Evolutionary conservation across 208 protist genomes (phyloP).

Genomic region (Strigomonas galati): DNA sequence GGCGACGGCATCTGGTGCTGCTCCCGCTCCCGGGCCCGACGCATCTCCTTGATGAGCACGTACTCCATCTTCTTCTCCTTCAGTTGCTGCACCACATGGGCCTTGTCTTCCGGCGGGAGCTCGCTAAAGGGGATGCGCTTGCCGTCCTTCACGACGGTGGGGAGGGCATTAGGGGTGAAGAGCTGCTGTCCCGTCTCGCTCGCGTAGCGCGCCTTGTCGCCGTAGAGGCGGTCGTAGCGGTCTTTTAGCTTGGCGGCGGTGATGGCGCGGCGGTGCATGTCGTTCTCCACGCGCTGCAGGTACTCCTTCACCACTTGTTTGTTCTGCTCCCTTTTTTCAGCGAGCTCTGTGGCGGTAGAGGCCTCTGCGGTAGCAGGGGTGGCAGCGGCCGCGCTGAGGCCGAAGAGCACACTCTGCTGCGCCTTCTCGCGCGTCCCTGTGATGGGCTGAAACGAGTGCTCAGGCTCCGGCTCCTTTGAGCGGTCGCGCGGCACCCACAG

Average conservation of each 20-base stretch:
- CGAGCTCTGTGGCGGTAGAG: not conserved
- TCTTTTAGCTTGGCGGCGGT: slow-evolving; percentile 23
- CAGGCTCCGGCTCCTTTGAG: not conserved
- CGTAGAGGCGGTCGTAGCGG: slow-evolving; percentile 24
- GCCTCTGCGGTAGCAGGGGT: not conserved
- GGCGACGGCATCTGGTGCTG: slow-evolving; percentile 14
- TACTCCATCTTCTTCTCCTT: slow-evolving; percentile 25
- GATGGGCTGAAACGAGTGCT: slow-evolving; percentile 13
- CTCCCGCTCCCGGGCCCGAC: slow-evolving; percentile 12
- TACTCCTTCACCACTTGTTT: slow-evolving; percentile 21
- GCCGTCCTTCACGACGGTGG: slow-evolving; percentile 45
- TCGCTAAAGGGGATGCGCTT: slow-evolving; percentile 42
- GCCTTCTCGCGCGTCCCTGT: slow-evolving; percentile 22
- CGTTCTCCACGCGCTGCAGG: slow-evolving; percentile 32
- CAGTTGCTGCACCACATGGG: slow-evolving; percentile 26
- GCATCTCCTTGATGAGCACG: slow-evolving; percentile 21
- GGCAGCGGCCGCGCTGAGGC: not conserved
- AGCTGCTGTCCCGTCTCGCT: slow-evolving; percentile 44
- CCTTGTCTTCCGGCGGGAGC: slow-evolving; percentile 36
- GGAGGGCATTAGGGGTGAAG: slow-evolving; percentile 60
- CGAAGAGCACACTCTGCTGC: slow-evolving; percentile 22
- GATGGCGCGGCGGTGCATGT: slow-evolving; percentile 32
- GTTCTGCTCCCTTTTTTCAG: not conserved
- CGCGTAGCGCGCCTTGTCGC: slow-evolving; percentile 29
- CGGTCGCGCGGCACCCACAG: not conserved